Conservation (phyloP, 495 filamentous ascomycete genomes). For the Podospora comata region DNA sequence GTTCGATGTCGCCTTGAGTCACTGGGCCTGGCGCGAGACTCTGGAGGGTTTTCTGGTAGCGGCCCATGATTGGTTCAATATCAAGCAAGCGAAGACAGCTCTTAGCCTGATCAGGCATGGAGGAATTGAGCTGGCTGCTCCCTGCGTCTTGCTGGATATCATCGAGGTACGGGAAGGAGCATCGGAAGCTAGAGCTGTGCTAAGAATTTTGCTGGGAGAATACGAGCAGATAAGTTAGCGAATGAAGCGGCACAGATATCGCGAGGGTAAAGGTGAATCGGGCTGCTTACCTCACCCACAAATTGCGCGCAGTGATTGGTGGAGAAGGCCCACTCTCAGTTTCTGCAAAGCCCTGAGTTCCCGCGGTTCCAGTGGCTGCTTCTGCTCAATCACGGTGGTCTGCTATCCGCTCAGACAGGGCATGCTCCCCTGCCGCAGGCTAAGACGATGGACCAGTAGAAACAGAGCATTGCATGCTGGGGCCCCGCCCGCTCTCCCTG, state of each 20-base stretch:
- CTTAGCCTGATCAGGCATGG: slow-evolving; percentile 29
- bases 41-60: slow-evolving; percentile 8
- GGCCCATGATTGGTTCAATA: slow-evolving; percentile 24
- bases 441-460: slow-evolving; percentile 28
- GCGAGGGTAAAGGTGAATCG: background rate
- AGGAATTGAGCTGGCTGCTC: slow-evolving; percentile 25
- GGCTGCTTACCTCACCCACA: slow-evolving; percentile 26
- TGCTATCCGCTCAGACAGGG: slow-evolving; percentile 37
- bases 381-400: slow-evolving; percentile 34
- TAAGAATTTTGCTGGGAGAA: background rate
- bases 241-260: background rate
- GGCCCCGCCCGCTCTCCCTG: slow-evolving; percentile 22
- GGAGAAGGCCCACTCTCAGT: background rate
- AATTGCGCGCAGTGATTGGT: slow-evolving; percentile 24
- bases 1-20: slow-evolving; percentile 24
- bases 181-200: background rate
- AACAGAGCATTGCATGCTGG: slow-evolving; percentile 19
- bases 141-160: slow-evolving; percentile 7
- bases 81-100: slow-evolving; percentile 20
- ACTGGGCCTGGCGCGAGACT: slow-evolving; percentile 12
- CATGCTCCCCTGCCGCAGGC: slow-evolving; percentile 29
- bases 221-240: background rate
- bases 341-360: slow-evolving; percentile 18
- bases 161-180: slow-evolving; percentile 2
- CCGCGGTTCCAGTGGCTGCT: slow-evolving; percentile 12